Base-by-base conservation (phyloP, 352 stramenopile species). In the Pythium oligandrum region DNA sequence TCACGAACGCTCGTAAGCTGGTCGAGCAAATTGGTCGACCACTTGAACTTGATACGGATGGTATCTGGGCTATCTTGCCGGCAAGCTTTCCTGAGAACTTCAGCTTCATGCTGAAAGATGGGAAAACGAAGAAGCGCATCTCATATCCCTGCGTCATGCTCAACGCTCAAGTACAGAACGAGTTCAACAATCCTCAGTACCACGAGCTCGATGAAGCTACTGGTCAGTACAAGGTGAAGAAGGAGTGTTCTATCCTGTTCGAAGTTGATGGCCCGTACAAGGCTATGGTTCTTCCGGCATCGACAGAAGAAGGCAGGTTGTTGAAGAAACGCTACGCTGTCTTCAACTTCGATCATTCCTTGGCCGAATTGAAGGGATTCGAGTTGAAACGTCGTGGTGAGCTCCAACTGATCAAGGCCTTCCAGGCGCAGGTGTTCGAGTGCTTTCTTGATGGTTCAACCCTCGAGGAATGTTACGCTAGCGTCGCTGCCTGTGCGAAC, bases 101-200 rank as follows among this genome's bases (percentile, higher is more conserved):
- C 55, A 95, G 68, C 1, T 98, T 99, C 66, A 67, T 78, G 40
- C 67, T 88, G 0, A 75, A 83, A 32, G 71, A 87, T 54, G 75
- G 74, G 10, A 70, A 69, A 9, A 75, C 64, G 2, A 93, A 83
- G 37, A 88, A 96, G 44, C 76, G 77, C 6, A 89, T 99, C 40
- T 97, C 96, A 51, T 99, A 99, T 71, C 97, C 97, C 7, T 99
- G 97, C 65, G 90, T 98, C 39, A 99, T 99, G 96, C 74, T 99
- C 11, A 99, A 99, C 68, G 96, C 96, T 26, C 93, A 99, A 65
- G 95, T 99, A 5, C 83, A 99, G 53, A 88, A 97, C 44, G 97
- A 98, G 55, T 99, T 99, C 70, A 99, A 96, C 17, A 99, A 99
- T 63, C 95, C 98, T 52, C 97, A 99, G 70, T 92, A 92, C 58